A percentile compares a stretch with the other conserved stretches of the same genome.
phyloP scores from a whole-genome alignment of 768 basidiomycete genomes.

The Rhizopogon sp. region DNA sequence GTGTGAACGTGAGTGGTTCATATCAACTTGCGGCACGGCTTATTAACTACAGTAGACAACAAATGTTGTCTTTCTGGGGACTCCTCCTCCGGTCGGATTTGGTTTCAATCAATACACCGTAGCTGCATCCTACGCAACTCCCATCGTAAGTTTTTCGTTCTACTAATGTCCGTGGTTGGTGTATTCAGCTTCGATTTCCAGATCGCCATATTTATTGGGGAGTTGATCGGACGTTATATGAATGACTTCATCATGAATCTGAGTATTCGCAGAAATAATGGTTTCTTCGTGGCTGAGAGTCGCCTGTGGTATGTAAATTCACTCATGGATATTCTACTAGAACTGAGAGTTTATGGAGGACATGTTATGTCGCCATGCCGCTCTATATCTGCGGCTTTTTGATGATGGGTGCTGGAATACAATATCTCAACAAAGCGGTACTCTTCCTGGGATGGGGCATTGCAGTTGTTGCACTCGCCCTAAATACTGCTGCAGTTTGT shows the following conservation, averaged over 20 bases:
- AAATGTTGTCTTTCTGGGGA: conserved; percentile 49
- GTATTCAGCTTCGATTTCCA: conserved; percentile 7
- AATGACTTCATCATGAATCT: conserved; percentile 46
- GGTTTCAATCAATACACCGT: conserved; percentile 37
- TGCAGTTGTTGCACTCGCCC: conserved; percentile 29
- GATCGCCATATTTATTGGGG: conserved; percentile 48
- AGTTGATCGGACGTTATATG: conserved; percentile 42
- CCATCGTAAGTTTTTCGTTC: conserved; percentile 28
- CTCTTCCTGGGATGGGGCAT: conserved; percentile 42
- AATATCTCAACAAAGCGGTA: conserved; percentile 22
- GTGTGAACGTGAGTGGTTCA: conserved; percentile 32
- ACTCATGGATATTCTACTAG: too few relatives aligned
- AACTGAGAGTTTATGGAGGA: conserved; percentile 14
- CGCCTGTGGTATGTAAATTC: conserved; percentile 31
- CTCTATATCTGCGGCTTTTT: conserved; percentile 39
- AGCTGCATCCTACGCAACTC: conserved; percentile 40
- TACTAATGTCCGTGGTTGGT: too few relatives aligned
- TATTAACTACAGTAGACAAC: conserved; percentile 34
- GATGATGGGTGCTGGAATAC: conserved; percentile 33
- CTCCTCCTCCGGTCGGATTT: conserved; percentile 41
- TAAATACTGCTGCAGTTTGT: conserved; percentile 39
- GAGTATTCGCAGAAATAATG: conserved; percentile 40
- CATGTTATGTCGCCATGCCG: conserved; percentile 35
- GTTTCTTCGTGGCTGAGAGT: conserved; percentile 51
- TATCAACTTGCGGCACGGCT: too few relatives aligned